Percentiles rank a stretch among this genome's conserved stretches.
Conservation (phyloP, 257 asterid genomes). For the Lithospermum erythrorhizon region DNA sequence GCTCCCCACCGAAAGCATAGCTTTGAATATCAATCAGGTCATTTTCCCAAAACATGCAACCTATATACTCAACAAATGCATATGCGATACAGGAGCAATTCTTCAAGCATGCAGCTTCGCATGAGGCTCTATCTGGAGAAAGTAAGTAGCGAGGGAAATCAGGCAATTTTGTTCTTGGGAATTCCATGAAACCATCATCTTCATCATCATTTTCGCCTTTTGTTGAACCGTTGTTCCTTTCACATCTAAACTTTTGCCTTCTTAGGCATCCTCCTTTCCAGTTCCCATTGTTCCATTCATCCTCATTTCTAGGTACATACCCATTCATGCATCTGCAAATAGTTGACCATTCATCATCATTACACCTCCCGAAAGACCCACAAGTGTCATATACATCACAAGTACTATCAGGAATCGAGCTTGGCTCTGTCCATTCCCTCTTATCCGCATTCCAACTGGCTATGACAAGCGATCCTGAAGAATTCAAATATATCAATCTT, state of each 20-base stretch:
- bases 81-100: conserved; percentile 51
- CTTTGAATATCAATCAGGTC: conserved; percentile 33
- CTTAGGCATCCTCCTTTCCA: conserved; percentile 4
- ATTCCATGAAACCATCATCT: conserved; percentile 7
- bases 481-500: conserved; percentile 14
- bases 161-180: conserved; percentile 9
- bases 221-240: neutral
- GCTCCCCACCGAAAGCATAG: conserved; percentile 17
- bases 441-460: conserved; percentile 27
- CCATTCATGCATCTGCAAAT: conserved; percentile 11
- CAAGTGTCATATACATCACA: conserved; percentile 41
- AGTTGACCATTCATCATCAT: conserved; percentile 8
- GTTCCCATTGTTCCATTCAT: conserved; percentile 5
- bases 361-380: conserved; percentile 39
- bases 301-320: conserved; percentile 4
- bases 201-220: neutral
- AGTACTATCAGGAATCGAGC: conserved; percentile 19
- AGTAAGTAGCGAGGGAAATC: conserved; percentile 2
- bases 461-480: conserved; percentile 24
- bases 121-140: neutral
- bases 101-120: conserved; percentile 17
- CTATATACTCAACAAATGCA: conserved; percentile 20
- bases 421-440: conserved; percentile 18
- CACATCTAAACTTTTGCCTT: conserved; percentile 6
- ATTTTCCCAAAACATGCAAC: conserved; percentile 40